Evolutionary conservation across 352 stramenopile species (phyloP).

Genomic region (Pythium myriotylum): DNA sequence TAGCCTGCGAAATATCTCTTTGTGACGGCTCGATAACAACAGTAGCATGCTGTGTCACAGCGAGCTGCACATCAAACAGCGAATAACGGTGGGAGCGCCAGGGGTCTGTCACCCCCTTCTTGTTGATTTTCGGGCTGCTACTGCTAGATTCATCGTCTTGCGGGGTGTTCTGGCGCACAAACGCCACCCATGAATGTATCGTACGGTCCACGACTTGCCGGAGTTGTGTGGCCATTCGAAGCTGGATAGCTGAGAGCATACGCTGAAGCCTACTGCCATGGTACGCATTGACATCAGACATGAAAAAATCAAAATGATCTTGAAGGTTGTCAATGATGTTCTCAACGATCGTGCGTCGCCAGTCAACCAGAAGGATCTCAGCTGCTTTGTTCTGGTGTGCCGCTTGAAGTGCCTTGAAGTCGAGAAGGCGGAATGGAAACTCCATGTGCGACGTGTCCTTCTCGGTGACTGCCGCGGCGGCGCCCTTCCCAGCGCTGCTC

Average conservation of each 20-base stretch:
- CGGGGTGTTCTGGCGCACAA: constrained; percentile 40
- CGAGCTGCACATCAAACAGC: constrained; percentile 82
- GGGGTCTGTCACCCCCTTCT: constrained; percentile 16
- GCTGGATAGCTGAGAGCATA: constrained; percentile 84
- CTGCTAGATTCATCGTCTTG: neutral
- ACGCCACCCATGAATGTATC: constrained; percentile 58
- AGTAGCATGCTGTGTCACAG: constrained; percentile 31
- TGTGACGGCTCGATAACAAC: constrained; percentile 65
- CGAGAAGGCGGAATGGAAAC: constrained; percentile 81
- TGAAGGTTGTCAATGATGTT: constrained; percentile 94
- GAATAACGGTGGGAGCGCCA: constrained; percentile 62
- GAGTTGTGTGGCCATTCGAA: constrained; percentile 87
- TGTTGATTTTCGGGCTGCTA: neutral
- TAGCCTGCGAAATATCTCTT: constrained; percentile 71
- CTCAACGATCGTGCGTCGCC: constrained; percentile 89
- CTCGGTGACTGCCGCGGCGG: constrained; percentile 6
- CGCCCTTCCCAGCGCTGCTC: constrained; percentile 5
- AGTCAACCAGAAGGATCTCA: constrained; percentile 85
- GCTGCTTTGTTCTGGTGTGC: constrained; percentile 75
- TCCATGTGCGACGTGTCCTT: constrained; percentile 48
- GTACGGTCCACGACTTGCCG: constrained; percentile 68
- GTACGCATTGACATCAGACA: constrained; percentile 77
- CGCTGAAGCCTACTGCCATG: constrained; percentile 53
- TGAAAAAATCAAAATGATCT: constrained; percentile 93
- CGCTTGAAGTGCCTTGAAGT: constrained; percentile 84